Evolutionary conservation across 257 asterid species (phyloP).

Genomic region (Gentiana macrophylla): DNA sequence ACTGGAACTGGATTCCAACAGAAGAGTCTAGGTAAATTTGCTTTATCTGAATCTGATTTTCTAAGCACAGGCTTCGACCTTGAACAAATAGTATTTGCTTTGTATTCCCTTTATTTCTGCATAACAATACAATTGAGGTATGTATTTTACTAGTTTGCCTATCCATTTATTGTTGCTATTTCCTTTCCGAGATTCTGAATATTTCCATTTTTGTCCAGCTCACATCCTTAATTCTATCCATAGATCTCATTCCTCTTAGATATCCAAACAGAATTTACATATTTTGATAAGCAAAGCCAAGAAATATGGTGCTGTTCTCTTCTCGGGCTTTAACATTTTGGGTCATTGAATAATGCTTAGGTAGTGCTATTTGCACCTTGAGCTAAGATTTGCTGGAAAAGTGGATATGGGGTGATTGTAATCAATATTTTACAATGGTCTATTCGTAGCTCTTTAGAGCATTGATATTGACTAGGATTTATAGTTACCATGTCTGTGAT

Average conservation of each 20-base stretch:
- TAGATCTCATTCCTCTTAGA: too few species aligned
- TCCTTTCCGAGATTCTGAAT: not conserved
- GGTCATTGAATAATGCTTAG: too few species aligned
- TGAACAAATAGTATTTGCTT: not conserved
- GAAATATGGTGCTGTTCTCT: too few species aligned
- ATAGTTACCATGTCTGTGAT: too few species aligned
- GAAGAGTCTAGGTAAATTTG: conserved; percentile 77
- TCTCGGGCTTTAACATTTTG: too few species aligned
- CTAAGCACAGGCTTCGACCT: not conserved
- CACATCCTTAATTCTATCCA: not conserved
- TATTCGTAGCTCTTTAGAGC: too few species aligned
- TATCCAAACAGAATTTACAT: too few species aligned
- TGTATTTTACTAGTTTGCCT: not conserved
- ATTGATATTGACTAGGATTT: too few species aligned
- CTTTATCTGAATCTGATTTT: not conserved
- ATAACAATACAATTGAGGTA: not conserved
- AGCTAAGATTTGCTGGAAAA: not conserved
- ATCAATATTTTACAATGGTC: too few species aligned
- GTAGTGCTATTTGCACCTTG: too few species aligned
- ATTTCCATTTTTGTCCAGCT: not conserved
- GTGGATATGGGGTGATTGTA: not conserved
- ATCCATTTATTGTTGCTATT: not conserved
- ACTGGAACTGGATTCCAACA: conserved; percentile 92
- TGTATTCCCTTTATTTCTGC: not conserved
- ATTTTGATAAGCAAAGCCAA: too few species aligned